Evolutionary conservation across 1,139 yeast species (phyloP).

Genomic region (Pichia sp.): DNA sequence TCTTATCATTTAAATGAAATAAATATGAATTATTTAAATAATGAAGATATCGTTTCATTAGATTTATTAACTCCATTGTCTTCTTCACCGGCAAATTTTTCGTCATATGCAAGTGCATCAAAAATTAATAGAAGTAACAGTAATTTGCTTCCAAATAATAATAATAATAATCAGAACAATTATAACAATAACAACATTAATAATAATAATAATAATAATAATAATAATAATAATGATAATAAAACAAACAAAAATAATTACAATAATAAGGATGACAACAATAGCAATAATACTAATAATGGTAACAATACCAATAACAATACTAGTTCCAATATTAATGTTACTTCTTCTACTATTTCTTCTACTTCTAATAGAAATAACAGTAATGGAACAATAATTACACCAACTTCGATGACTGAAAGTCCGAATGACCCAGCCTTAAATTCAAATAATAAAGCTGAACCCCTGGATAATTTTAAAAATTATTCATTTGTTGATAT

Average conservation of each 20-base stretch:
- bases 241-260: too few relatives aligned
- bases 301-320: neutral
- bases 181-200: too few relatives aligned
- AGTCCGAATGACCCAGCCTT: slow-evolving; percentile 3
- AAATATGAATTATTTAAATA: slow-evolving; percentile 5
- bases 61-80: slow-evolving; percentile 23
- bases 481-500: slow-evolving; percentile 22
- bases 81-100: slow-evolving; percentile 13
- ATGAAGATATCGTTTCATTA: slow-evolving; percentile 14
- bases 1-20: too few relatives aligned
- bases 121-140: too few relatives aligned
- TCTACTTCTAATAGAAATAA: neutral
- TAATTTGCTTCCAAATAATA: too few relatives aligned
- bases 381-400: slow-evolving; percentile 12
- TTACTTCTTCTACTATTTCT: neutral
- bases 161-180: too few relatives aligned
- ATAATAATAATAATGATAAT: too few relatives aligned
- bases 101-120: neutral
- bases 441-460: neutral
- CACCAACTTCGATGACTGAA: slow-evolving; percentile 15
- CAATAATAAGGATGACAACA: too few relatives aligned
- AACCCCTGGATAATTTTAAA: slow-evolving; percentile 4
- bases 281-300: too few relatives aligned
- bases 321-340: slow-evolving; percentile 3
- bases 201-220: too few relatives aligned